phyloP scores from a whole-genome alignment of 345 rosid genomes.

The Xanthoceras sorbifolium region DNA sequence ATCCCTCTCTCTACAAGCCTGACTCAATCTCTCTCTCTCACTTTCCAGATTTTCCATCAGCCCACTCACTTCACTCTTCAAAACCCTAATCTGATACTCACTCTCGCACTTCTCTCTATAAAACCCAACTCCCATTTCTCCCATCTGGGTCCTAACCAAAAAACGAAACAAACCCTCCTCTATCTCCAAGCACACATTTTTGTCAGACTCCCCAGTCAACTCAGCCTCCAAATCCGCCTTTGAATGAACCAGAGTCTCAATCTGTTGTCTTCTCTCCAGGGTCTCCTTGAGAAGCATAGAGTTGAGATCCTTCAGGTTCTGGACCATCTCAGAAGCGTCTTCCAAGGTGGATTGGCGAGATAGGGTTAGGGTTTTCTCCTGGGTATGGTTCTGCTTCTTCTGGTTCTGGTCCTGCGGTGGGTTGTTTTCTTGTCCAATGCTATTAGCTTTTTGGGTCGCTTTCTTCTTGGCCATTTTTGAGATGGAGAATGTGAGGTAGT shows the following conservation, averaged over 20 bases:
- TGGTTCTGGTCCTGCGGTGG: slow-evolving; percentile 9
- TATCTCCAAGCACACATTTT: slow-evolving; percentile 42
- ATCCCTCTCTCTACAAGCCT: slow-evolving; percentile 51
- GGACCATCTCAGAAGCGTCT: slow-evolving; percentile 45
- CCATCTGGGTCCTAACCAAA: slow-evolving; percentile 43
- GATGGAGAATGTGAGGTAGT: slow-evolving; percentile 11
- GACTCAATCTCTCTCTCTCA: slow-evolving; percentile 32
- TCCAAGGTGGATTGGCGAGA: slow-evolving; percentile 34
- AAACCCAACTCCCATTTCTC: slow-evolving; percentile 36
- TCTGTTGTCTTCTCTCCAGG: slow-evolving; percentile 48
- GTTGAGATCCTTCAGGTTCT: slow-evolving; percentile 61
- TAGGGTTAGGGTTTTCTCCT: slow-evolving; percentile 7
- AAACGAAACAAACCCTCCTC: slow-evolving; percentile 39
- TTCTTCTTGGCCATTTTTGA: slow-evolving; percentile 55
- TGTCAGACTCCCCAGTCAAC: slow-evolving; percentile 44
- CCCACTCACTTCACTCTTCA: slow-evolving; percentile 37
- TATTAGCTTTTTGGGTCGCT: slow-evolving; percentile 24
- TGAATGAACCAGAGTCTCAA: slow-evolving; percentile 43
- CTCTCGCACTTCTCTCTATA: slow-evolving; percentile 38
- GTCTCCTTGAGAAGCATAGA: slow-evolving; percentile 56
- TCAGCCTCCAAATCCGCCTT: slow-evolving; percentile 49
- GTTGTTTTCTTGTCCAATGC: slow-evolving; percentile 18
- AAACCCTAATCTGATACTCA: slow-evolving; percentile 38
- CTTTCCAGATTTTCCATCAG: slow-evolving; percentile 33
- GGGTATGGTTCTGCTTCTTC: neutral